A percentile compares a stretch with the other conserved stretches of the same genome.
These are phyloP conservation scores for Xylariaceae sp. DNA, from an alignment of 2,329 filamentous ascomycete species.

Conservation along the genomic window DNA sequence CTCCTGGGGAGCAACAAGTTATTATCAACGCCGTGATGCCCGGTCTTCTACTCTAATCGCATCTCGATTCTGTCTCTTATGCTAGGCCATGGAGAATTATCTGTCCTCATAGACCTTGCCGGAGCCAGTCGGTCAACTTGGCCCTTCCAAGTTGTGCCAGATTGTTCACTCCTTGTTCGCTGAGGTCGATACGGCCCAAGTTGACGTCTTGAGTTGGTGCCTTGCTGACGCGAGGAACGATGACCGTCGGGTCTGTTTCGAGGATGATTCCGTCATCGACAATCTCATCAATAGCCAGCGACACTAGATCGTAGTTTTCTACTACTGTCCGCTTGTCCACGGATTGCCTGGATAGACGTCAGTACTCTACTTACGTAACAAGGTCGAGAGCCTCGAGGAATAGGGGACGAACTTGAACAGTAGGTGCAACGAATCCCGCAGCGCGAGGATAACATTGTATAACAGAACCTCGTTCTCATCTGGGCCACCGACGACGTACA, in stretches of 20 bases:
- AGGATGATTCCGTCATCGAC: conserved; percentile 94
- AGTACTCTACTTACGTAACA: conserved; percentile 8
- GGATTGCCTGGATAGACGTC: conserved; percentile 60
- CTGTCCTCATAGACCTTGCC: conserved; percentile 65
- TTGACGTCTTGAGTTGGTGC: conserved; percentile 88
- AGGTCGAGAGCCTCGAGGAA: background rate
- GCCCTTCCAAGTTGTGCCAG: conserved; percentile 89
- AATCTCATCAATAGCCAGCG: conserved; percentile 91
- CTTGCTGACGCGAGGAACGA: conserved; percentile 86
- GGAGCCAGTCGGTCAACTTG: conserved; percentile 83
- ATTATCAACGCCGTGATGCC: conserved; percentile 30
- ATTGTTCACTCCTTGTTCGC: conserved; percentile 92
- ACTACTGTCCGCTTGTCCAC: conserved; percentile 97
- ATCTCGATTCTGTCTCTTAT: conserved; percentile 13
- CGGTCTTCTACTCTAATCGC: conserved; percentile 23
- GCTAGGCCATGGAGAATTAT: conserved; percentile 7
- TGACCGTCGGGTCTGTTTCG: conserved; percentile 92
- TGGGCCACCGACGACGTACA: conserved; percentile 82
- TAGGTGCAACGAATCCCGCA: conserved; percentile 84
- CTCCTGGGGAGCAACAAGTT: conserved; percentile 25
- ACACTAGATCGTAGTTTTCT: conserved; percentile 96
- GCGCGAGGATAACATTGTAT: conserved; percentile 88
- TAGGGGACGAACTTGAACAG: conserved; percentile 70
- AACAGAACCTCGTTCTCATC: conserved; percentile 97
- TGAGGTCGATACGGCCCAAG: conserved; percentile 89